Conservation (phyloP, 1,284 basidiomycete species). For the Irpex rosettiformis region DNA sequence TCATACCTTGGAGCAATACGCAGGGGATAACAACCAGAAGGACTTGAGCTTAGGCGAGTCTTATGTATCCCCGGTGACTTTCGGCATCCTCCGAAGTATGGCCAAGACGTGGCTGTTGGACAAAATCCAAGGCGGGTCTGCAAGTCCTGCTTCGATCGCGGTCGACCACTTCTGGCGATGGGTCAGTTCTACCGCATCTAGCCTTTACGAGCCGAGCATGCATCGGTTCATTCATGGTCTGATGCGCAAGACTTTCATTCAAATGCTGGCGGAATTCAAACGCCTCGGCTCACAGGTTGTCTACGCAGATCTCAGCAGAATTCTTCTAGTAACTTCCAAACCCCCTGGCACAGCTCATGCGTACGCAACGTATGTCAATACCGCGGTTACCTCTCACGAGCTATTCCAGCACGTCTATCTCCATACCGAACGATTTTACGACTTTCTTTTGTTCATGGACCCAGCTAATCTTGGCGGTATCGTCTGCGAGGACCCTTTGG, state of each 20-base stretch:
- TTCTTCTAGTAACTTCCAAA: constrained; percentile 92
- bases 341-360: constrained; percentile 94
- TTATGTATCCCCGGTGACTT: constrained; percentile 87
- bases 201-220: constrained; percentile 91
- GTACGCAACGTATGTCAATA: constrained; percentile 92
- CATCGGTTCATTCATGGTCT: constrained; percentile 93
- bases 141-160: constrained; percentile 58
- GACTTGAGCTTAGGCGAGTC: constrained; percentile 89
- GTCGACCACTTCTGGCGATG: constrained; percentile 98
- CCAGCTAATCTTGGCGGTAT: constrained; percentile 91
- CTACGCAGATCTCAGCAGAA: constrained; percentile 88
- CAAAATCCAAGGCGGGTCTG: constrained; percentile 64
- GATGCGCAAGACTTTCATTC: constrained; percentile 98
- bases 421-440: constrained; percentile 88
- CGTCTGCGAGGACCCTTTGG: constrained; percentile 75
- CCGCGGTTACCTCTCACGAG: constrained; percentile 92
- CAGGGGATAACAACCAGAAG: constrained; percentile 71
- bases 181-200: constrained; percentile 83
- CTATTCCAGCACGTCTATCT: constrained; percentile 94
- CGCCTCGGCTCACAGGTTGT: constrained; percentile 92
- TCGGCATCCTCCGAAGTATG: constrained; percentile 84
- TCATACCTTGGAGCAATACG: constrained; percentile 90
- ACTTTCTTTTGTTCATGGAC: constrained; percentile 96
- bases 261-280: constrained; percentile 95
- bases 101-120: constrained; percentile 93